Evolutionary conservation across 108 stramenopile species (phyloP).

Genomic region (Conticribra guillardii): DNA sequence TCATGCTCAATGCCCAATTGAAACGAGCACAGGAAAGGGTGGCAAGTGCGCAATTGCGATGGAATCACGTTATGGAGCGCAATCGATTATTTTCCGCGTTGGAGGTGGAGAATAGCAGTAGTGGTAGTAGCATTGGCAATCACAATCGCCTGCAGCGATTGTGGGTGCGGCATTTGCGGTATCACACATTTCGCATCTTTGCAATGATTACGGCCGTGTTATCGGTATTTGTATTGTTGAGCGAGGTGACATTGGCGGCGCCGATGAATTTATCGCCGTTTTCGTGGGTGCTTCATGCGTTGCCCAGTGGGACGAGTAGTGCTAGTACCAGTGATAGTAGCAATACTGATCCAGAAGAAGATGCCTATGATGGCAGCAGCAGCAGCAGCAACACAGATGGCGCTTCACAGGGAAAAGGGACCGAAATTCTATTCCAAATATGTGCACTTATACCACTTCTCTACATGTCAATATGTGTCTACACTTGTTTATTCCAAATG

Average conservation of each 20-base stretch:
- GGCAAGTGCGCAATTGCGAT: slow-evolving; percentile 53
- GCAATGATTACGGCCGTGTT: slow-evolving; percentile 53
- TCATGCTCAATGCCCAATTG: slow-evolving; percentile 47
- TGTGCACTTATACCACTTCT: slow-evolving; percentile 57
- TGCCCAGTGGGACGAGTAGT: slow-evolving; percentile 35
- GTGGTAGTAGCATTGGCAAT: not conserved
- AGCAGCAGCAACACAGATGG: no score
- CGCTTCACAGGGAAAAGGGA: no score
- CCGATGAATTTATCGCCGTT: slow-evolving; percentile 60
- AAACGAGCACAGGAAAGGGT: slow-evolving; percentile 56
- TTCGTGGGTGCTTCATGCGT: slow-evolving; percentile 41
- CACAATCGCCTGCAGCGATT: slow-evolving; percentile 27
- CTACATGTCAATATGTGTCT: slow-evolving; percentile 66
- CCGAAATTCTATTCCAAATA: slow-evolving; percentile 48
- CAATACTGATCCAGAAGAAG: no score
- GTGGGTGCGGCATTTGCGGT: slow-evolving; percentile 51
- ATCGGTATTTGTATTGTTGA: slow-evolving; percentile 60
- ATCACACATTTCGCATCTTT: slow-evolving; percentile 45
- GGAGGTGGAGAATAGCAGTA: slow-evolving; percentile 15
- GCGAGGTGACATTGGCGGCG: slow-evolving; percentile 63
- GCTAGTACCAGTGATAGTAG: no score
- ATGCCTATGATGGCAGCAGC: no score
- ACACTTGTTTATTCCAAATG: slow-evolving; percentile 55
- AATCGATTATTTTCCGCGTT: slow-evolving; percentile 45
- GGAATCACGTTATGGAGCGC: slow-evolving; percentile 47